A percentile compares a stretch with the other conserved stretches of the same genome.
Conservation (phyloP, 1,284 basidiomycete genomes). For the Ustilago loliicola region DNA sequence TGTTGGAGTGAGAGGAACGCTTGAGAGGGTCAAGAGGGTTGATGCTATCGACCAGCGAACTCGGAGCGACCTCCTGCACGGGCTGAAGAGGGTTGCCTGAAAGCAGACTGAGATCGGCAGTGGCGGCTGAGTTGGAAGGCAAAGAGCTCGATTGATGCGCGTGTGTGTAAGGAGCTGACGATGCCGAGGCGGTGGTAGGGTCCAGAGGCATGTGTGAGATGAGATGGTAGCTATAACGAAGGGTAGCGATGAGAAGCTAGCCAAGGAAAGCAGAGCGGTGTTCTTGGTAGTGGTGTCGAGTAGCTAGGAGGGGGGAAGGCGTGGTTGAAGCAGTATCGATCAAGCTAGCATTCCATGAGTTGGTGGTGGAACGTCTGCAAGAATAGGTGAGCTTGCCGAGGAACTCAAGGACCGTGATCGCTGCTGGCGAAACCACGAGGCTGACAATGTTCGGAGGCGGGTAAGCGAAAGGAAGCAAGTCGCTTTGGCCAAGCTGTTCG, state of each 20-base stretch:
- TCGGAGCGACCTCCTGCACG: slow-evolving; percentile 49
- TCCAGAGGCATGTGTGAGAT: slow-evolving; percentile 36
- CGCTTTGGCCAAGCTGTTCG: not conserved
- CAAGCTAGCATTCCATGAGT: not conserved
- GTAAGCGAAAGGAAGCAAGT: not conserved
- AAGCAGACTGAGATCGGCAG: slow-evolving; percentile 12
- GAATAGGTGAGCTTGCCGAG: too few relatives aligned
- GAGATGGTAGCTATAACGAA: not conserved
- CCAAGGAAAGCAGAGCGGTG: not conserved
- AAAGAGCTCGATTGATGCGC: slow-evolving; percentile 20
- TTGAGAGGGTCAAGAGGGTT: slow-evolving; percentile 19
- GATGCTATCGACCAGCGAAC: slow-evolving; percentile 25
- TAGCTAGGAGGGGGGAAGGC: not conserved
- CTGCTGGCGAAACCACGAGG: too few relatives aligned
- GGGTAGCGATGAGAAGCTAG: not conserved
- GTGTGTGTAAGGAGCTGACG: slow-evolving; percentile 26
- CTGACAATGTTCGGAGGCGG: too few relatives aligned
- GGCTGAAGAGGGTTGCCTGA: slow-evolving; percentile 28
- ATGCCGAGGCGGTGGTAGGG: slow-evolving; percentile 8
- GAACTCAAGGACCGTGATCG: too few relatives aligned
- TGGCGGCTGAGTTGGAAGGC: not conserved
- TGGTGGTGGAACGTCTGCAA: not conserved
- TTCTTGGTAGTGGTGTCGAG: not conserved
- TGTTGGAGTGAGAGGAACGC: slow-evolving; percentile 14
- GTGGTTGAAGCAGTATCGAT: too few relatives aligned